A percentile compares a stretch with the other conserved stretches of the same genome.
Evolutionary conservation across 257 asterid genomes (phyloP).

Genomic region (Craterostigma plantagineum): DNA sequence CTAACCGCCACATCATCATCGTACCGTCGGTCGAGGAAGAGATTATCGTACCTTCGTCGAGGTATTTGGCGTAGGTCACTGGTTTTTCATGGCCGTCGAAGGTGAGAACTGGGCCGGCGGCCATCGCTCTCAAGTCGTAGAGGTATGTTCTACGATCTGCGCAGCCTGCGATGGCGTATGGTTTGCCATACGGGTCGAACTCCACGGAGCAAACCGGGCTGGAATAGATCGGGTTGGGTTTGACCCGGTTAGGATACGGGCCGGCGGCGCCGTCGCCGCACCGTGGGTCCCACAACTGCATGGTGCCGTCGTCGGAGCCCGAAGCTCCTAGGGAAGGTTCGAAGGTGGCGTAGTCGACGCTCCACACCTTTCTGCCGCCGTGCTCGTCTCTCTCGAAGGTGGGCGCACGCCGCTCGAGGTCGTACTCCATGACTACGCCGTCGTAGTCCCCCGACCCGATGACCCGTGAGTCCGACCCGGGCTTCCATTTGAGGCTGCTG

Average conservation of each 20-base stretch:
- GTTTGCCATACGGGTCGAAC: slow-evolving; percentile 48
- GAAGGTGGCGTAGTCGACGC: slow-evolving; percentile 46
- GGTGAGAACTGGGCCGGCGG: slow-evolving; percentile 29
- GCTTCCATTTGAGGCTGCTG: slow-evolving; percentile 74
- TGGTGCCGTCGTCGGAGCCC: slow-evolving; percentile 87
- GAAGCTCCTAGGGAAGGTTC: slow-evolving; percentile 63
- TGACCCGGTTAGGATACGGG: neutral
- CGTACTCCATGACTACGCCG: slow-evolving; percentile 79
- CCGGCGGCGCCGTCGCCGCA: slow-evolving; percentile 37
- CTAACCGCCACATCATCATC: slow-evolving; percentile 51
- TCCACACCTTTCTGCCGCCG: slow-evolving; percentile 80
- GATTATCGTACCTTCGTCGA: slow-evolving; percentile 28
- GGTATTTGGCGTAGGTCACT: slow-evolving; percentile 38
- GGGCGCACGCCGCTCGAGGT: slow-evolving; percentile 51
- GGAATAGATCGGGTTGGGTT: slow-evolving; percentile 29
- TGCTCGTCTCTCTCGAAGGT: slow-evolving; percentile 90
- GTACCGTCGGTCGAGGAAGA: slow-evolving; percentile 64
- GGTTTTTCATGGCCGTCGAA: slow-evolving; percentile 59
- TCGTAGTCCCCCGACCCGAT: slow-evolving; percentile 88
- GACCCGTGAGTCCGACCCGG: slow-evolving; percentile 43
- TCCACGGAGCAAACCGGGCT: slow-evolving; percentile 76
- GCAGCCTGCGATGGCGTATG: slow-evolving; percentile 40
- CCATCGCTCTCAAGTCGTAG: slow-evolving; percentile 41
- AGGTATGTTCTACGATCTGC: slow-evolving; percentile 48
- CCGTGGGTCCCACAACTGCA: slow-evolving; percentile 88